Evolutionary conservation across 1,139 yeast species (phyloP).

Genomic region (Yarrowia galli): DNA sequence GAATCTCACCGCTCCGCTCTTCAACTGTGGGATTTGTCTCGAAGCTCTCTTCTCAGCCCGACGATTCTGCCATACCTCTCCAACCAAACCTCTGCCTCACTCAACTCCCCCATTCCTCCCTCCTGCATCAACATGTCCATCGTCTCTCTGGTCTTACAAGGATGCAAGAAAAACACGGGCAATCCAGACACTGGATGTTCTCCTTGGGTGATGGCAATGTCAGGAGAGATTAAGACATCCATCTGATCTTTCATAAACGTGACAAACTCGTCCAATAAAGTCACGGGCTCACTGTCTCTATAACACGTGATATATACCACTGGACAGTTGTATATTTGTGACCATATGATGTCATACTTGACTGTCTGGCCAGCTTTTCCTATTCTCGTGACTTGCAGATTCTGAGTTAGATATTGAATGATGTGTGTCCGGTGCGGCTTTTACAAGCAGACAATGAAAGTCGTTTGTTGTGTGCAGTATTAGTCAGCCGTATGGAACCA

Average conservation of each 20-base stretch:
- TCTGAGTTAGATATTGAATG: constrained; percentile 2
- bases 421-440: not conserved
- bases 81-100: constrained; percentile 44
- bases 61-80: constrained; percentile 46
- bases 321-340: constrained; percentile 49
- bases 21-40: not conserved
- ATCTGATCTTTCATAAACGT: not conserved
- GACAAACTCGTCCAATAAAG: constrained; percentile 42
- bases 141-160: constrained; percentile 51
- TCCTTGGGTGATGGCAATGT: constrained; percentile 46
- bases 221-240: constrained; percentile 7
- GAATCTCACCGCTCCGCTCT: not conserved
- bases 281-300: constrained; percentile 41
- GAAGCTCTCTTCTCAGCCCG: constrained; percentile 37
- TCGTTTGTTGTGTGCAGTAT: no score
- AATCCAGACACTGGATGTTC: constrained; percentile 50
- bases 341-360: constrained; percentile 45
- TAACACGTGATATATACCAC: constrained; percentile 48
- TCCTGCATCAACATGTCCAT: constrained; percentile 28
- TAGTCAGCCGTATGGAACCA: no score
- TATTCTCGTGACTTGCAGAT: constrained; percentile 1
- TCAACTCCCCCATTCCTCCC: not conserved
- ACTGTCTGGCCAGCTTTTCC: constrained; percentile 21
- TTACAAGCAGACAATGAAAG: not conserved
- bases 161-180: constrained; percentile 52